Evolutionary conservation across 331 rosid species (phyloP).

Genomic region (Acacia concinna): DNA sequence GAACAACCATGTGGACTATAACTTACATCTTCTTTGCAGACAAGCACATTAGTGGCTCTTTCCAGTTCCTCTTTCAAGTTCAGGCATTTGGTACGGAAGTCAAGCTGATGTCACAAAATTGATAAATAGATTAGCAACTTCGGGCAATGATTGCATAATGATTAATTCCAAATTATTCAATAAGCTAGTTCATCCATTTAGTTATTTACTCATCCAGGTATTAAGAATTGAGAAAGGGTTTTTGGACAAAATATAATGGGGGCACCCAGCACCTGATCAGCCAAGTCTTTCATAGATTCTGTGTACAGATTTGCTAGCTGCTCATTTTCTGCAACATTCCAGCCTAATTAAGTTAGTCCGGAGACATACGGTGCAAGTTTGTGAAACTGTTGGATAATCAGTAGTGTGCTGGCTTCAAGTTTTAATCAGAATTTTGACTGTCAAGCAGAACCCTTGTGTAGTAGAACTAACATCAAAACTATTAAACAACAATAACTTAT

Average conservation of each 20-base stretch:
- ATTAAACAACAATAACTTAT: neutral
- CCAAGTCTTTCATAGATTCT: conserved; percentile 50
- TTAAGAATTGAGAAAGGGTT: neutral
- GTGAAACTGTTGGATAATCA: neutral
- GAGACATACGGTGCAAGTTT: neutral
- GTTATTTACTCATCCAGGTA: neutral
- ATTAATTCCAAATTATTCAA: neutral
- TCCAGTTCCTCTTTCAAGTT: conserved; percentile 58
- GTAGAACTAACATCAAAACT: neutral
- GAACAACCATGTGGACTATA: neutral
- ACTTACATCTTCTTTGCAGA: conserved; percentile 44
- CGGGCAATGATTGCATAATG: neutral
- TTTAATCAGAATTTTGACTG: neutral
- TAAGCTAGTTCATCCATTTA: neutral
- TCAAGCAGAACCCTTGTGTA: neutral
- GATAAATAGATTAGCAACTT: neutral
- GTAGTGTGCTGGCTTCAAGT: neutral
- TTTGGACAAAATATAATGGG: neutral
- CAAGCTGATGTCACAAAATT: conserved; percentile 46
- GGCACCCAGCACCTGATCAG: conserved; percentile 52
- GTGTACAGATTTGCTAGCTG: conserved; percentile 48
- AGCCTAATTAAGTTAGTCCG: conserved; percentile 2
- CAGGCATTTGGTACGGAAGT: conserved; percentile 49
- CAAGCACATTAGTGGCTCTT: conserved; percentile 38
- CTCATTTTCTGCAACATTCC: conserved; percentile 57